A percentile compares a stretch with the other conserved stretches of the same genome.
Evolutionary conservation across 345 rosid species (phyloP).

Genomic region (Eucalyptus grandis): DNA sequence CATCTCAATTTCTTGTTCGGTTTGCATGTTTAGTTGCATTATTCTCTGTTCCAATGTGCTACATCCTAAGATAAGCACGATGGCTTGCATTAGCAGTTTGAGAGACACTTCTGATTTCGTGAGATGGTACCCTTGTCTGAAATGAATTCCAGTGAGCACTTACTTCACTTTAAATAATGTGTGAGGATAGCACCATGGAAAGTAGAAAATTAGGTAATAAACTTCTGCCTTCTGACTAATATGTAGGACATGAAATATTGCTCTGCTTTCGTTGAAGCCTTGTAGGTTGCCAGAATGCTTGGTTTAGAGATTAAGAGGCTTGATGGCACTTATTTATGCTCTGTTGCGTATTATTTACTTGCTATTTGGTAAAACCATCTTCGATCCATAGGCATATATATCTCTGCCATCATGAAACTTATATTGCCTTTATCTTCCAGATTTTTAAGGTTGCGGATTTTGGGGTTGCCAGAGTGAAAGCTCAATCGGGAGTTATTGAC

Average conservation of each 20-base stretch:
- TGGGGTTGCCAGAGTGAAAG: conserved; percentile 94
- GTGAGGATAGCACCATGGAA: not conserved
- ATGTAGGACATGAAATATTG: not conserved
- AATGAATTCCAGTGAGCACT: not conserved
- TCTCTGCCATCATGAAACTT: not conserved
- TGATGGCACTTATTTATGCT: not conserved
- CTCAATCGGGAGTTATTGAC: conserved; percentile 90
- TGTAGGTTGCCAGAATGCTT: not conserved
- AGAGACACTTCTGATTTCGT: not conserved
- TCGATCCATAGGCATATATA: not conserved
- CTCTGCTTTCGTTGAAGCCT: not conserved
- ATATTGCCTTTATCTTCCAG: conserved; percentile 10
- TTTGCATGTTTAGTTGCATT: not conserved
- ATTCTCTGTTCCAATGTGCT: not conserved
- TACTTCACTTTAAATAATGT: not conserved
- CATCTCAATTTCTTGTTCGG: not conserved
- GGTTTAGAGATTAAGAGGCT: not conserved
- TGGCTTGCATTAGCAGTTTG: not conserved
- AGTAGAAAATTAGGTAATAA: not conserved
- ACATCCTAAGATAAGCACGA: not conserved
- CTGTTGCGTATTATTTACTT: not conserved
- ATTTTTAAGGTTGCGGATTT: conserved; percentile 96
- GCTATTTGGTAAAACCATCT: not conserved
- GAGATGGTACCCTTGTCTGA: not conserved
- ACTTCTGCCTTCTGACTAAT: not conserved